phyloP scores from a whole-genome alignment of 192 early-diverging fungal genomes.

The Coemansia sp. region DNA sequence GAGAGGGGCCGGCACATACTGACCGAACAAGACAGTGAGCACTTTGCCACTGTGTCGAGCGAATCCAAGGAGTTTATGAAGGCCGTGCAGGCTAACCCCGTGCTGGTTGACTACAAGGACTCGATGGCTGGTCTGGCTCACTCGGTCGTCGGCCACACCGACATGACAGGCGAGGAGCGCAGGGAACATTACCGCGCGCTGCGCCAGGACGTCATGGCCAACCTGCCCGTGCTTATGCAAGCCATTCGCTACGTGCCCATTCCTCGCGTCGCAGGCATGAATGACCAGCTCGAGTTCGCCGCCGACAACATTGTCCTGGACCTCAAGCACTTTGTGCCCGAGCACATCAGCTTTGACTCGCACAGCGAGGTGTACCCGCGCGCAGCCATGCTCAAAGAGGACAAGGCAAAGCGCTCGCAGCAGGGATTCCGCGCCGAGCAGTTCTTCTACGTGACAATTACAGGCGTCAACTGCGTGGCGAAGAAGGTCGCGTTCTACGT shows the following conservation, averaged over 20 bases:
- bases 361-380: constrained; percentile 53
- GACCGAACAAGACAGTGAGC: constrained; percentile 35
- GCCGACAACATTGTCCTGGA: constrained; percentile 55
- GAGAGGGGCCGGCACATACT: constrained; percentile 28
- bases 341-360: constrained; percentile 46
- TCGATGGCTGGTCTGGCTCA: constrained; percentile 23
- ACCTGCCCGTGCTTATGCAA: constrained; percentile 34
- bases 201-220: constrained; percentile 40
- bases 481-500: constrained; percentile 51
- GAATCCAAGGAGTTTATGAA: constrained; percentile 32
- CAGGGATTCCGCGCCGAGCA: constrained; percentile 45
- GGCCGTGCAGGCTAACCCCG: constrained; percentile 39
- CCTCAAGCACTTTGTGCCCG: constrained; percentile 52
- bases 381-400: constrained; percentile 33
- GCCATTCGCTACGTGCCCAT: constrained; percentile 48
- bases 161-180: constrained; percentile 27
- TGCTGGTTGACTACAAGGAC: constrained; percentile 40
- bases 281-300: constrained; percentile 54
- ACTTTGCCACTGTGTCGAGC: constrained; percentile 18
- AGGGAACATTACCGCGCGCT: constrained; percentile 35
- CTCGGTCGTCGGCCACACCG: constrained; percentile 28
- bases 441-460: constrained; percentile 47
- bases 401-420: constrained; percentile 28
- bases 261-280: constrained; percentile 49
- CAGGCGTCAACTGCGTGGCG: constrained; percentile 46